These are phyloP conservation scores for Theileria annulata DNA, from an alignment of 169 alveolate genomes.

Conservation along the genomic window DNA sequence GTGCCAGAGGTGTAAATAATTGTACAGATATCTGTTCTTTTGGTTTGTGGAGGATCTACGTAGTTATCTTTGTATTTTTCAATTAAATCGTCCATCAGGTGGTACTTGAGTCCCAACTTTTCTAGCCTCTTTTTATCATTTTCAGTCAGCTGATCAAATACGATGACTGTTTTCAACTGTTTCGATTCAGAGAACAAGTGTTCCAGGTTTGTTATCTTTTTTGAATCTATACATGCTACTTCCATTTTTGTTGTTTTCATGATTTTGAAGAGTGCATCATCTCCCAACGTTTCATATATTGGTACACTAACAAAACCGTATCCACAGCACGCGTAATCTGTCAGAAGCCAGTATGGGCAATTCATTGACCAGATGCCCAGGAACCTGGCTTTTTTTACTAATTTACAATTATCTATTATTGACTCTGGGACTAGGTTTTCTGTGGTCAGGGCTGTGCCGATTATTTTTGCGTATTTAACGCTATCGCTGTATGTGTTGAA, in stretches of 20 bases:
- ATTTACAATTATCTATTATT: conserved; percentile 20
- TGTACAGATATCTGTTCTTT: conserved; percentile 51
- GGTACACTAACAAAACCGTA: conserved; percentile 75
- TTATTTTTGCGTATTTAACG: conserved; percentile 22
- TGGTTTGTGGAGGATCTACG: conserved; percentile 29
- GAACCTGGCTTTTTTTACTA: conserved; percentile 49
- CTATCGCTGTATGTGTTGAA: conserved; percentile 37
- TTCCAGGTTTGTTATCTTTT: conserved; percentile 58
- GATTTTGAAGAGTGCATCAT: conserved; percentile 52
- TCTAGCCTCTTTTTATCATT: conserved; percentile 27
- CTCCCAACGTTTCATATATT: conserved; percentile 76
- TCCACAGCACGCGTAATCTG: conserved; percentile 74
- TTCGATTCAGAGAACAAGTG: conserved; percentile 31
- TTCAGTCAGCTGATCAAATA: conserved; percentile 55
- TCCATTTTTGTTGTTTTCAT: conserved; percentile 65
- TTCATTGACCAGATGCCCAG: conserved; percentile 78
- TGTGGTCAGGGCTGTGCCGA: conserved; percentile 55
- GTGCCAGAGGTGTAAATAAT: conserved; percentile 91
- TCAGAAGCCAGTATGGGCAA: conserved; percentile 74
- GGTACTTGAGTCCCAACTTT: conserved; percentile 2
- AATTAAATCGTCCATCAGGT: conserved; percentile 46
- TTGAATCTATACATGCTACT: conserved; percentile 70
- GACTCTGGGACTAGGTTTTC: conserved; percentile 36
- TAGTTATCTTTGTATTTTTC: conserved; percentile 28
- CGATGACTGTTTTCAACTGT: conserved; percentile 49